A percentile compares a stretch with the other conserved stretches of the same genome.
Evolutionary conservation across 2,329 filamentous ascomycete genomes (phyloP).

Genomic region (Diaporthe aspalathi): DNA sequence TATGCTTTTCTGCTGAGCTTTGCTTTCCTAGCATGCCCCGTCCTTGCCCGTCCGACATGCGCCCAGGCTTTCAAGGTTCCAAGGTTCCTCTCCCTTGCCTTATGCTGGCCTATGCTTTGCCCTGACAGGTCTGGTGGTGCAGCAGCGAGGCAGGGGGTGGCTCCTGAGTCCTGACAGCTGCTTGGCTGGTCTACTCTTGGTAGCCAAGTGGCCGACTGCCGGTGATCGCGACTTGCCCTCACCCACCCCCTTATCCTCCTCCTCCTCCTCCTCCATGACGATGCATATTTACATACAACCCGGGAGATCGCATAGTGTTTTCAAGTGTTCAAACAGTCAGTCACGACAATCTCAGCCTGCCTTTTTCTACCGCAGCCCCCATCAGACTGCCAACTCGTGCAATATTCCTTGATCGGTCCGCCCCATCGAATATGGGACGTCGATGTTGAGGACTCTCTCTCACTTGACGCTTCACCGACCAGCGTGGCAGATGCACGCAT

Average conservation of each 20-base stretch:
- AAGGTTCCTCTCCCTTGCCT: no score
- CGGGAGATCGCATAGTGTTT: not conserved
- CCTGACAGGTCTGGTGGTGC: not conserved
- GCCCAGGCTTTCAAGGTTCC: no score
- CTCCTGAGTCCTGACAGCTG: constrained; percentile 24
- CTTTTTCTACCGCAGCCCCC: no score
- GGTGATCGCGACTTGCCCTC: not conserved
- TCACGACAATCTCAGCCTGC: no score
- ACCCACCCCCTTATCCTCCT: not conserved
- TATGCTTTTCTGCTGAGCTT: no score
- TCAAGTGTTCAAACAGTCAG: constrained; percentile 2
- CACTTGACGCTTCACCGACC: not conserved
- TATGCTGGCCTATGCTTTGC: not conserved
- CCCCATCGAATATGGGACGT: not conserved
- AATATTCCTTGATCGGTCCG: not conserved
- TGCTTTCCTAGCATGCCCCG: no score
- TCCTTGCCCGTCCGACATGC: constrained; percentile 6
- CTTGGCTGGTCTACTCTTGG: not conserved
- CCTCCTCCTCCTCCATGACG: not conserved
- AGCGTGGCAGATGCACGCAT: not conserved
- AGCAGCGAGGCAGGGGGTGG: not conserved
- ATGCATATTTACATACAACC: not conserved
- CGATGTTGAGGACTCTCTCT: no score
- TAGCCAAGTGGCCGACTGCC: constrained; percentile 6
- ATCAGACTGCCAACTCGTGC: not conserved